These are phyloP conservation scores for Cyclotella choctawhatcheeana DNA, from an alignment of 108 stramenopile genomes.

Conservation along the genomic window DNA sequence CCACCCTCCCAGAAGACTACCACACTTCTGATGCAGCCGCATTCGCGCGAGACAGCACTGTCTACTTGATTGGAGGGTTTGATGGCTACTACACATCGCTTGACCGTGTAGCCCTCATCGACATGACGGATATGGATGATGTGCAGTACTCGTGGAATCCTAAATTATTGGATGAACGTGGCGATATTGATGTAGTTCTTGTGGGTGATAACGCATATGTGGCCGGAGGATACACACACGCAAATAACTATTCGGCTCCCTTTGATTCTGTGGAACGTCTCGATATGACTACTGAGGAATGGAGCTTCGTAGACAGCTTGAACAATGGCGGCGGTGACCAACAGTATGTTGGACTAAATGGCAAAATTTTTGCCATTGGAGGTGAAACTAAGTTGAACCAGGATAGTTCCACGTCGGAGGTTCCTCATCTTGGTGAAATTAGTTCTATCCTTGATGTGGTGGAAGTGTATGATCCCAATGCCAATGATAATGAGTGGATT, in stretches of 20 bases:
- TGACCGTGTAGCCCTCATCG: slow-evolving; percentile 30
- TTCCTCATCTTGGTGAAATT: slow-evolving; percentile 34
- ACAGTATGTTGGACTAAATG: slow-evolving; percentile 58
- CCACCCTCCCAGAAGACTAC: slow-evolving; percentile 42
- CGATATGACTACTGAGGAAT: slow-evolving; percentile 21
- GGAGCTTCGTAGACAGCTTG: slow-evolving; percentile 37
- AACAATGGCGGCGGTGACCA: slow-evolving; percentile 61
- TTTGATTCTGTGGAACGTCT: slow-evolving; percentile 55
- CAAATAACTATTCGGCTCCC: slow-evolving; percentile 56
- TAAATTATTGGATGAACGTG: slow-evolving; percentile 45
- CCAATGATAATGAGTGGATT: slow-evolving; percentile 45
- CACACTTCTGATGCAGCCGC: slow-evolving; percentile 53
- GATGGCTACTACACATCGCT: slow-evolving; percentile 49
- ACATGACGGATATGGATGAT: slow-evolving; percentile 23
- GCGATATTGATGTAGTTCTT: slow-evolving; percentile 53
- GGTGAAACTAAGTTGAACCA: slow-evolving; percentile 57
- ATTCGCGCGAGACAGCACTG: slow-evolving; percentile 29
- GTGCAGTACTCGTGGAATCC: slow-evolving; percentile 30
- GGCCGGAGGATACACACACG: slow-evolving; percentile 68
- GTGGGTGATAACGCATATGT: slow-evolving; percentile 41
- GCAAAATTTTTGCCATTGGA: slow-evolving; percentile 67
- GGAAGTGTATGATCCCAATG: slow-evolving; percentile 53
- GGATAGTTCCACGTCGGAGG: slow-evolving; percentile 36
- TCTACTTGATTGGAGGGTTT: slow-evolving; percentile 72
- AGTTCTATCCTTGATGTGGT: slow-evolving; percentile 48